A percentile compares a stretch with the other conserved stretches of the same genome.
Conservation (phyloP, 257 asterid genomes). For the Solanum sejunctum region DNA sequence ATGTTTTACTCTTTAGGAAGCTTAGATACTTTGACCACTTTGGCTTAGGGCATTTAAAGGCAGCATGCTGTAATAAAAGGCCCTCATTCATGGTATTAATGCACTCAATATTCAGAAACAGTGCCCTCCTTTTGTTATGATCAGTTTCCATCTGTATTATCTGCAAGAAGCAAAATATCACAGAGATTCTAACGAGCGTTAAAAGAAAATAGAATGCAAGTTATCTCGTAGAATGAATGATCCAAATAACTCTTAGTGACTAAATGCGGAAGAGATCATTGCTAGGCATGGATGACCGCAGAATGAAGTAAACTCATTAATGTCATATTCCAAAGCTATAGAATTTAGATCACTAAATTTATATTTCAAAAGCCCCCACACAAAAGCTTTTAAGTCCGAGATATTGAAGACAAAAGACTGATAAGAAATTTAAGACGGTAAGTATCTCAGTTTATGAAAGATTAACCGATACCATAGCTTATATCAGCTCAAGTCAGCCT, state of each 20-base stretch:
- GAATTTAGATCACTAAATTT: neutral
- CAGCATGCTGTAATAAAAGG: conserved; percentile 61
- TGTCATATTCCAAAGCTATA: neutral
- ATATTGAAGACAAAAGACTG: neutral
- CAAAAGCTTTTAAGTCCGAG: neutral
- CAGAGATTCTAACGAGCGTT: neutral
- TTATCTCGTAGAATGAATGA: neutral
- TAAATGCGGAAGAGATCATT: neutral
- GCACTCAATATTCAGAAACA: conserved; percentile 62
- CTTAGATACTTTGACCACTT: conserved; percentile 83
- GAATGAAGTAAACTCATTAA: neutral
- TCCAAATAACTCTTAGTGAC: neutral
- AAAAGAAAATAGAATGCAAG: neutral
- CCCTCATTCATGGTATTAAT: conserved; percentile 82
- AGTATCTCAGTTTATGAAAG: neutral
- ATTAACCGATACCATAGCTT: neutral
- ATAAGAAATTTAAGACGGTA: neutral
- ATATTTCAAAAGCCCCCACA: neutral
- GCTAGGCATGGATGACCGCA: neutral
- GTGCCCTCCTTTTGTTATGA: conserved; percentile 49
- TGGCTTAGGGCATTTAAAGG: conserved; percentile 73
- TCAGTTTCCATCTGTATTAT: conserved; percentile 54
- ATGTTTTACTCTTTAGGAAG: conserved; percentile 75
- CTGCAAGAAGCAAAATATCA: conserved; percentile 22
- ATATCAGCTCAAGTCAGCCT: neutral